Evolutionary conservation across 2,329 filamentous ascomycete species (phyloP).

Genomic region (Fusarium sp.): DNA sequence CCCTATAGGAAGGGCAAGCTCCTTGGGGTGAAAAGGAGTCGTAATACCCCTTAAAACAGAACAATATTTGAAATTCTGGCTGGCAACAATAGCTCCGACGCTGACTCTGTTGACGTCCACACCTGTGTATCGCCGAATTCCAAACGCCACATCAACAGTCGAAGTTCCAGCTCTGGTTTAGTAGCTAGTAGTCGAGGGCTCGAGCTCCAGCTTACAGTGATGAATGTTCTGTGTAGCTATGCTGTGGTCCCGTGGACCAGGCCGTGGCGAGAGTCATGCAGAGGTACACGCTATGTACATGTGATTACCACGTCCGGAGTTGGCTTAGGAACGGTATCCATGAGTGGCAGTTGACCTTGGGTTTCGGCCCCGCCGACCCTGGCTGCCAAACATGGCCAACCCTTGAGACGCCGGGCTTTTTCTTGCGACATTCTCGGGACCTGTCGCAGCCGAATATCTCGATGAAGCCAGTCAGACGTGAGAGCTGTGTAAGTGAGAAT

Average conservation of each 20-base stretch:
- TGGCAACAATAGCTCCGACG: conserved; percentile 34
- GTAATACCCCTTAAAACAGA: conserved; percentile 11
- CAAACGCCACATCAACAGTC: conserved; percentile 44
- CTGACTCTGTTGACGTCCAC: conserved; percentile 38
- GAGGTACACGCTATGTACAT: conserved; percentile 44
- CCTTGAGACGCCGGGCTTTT: conserved; percentile 37
- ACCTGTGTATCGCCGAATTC: conserved; percentile 38
- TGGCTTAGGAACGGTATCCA: conserved; percentile 47
- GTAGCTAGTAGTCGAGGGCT: conserved; percentile 33
- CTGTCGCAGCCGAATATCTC: conserved; percentile 26
- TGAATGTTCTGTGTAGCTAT: conserved; percentile 26
- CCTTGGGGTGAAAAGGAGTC: conserved; percentile 6
- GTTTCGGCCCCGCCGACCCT: conserved; percentile 50
- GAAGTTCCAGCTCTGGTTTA: conserved; percentile 40
- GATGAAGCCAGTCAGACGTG: conserved; percentile 17
- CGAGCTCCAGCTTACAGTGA: conserved; percentile 39
- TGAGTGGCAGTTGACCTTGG: conserved; percentile 51
- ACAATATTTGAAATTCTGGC: conserved; percentile 31
- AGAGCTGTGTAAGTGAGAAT: conserved; percentile 1
- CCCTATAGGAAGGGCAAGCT: not conserved
- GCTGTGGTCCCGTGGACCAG: conserved; percentile 44
- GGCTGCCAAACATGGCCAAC: conserved; percentile 41
- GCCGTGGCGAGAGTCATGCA: conserved; percentile 49
- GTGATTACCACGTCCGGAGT: conserved; percentile 50
- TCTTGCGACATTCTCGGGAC: conserved; percentile 34